A percentile compares a stretch with the other conserved stretches of the same genome.
Conservation (phyloP, 2,329 filamentous ascomycete genomes). For the Niveomyces coronatus region DNA sequence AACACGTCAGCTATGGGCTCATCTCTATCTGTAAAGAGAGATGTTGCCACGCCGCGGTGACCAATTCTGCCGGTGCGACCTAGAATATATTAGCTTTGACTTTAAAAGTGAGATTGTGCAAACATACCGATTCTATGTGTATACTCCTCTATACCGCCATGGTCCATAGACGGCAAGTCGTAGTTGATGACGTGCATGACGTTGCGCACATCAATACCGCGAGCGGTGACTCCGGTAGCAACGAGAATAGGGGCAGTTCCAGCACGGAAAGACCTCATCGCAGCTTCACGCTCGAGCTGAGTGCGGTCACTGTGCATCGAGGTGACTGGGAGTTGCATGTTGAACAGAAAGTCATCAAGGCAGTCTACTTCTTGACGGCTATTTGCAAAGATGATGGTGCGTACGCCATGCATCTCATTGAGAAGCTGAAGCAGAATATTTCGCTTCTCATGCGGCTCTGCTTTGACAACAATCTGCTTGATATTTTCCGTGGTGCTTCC, state of each 20-base stretch:
- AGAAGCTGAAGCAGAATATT: slow-evolving; percentile 63
- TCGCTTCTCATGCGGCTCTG: slow-evolving; percentile 57
- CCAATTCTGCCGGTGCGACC: slow-evolving; percentile 92
- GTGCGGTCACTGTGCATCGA: slow-evolving; percentile 84
- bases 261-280: slow-evolving; percentile 72
- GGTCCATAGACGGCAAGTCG: slow-evolving; percentile 61
- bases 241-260: slow-evolving; percentile 72
- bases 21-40: slow-evolving; percentile 76
- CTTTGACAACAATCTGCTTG: slow-evolving; percentile 61
- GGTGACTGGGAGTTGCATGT: slow-evolving; percentile 67
- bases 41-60: slow-evolving; percentile 73
- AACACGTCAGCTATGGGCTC: slow-evolving; percentile 62
- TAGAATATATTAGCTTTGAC: slow-evolving; percentile 21
- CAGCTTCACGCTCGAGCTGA: slow-evolving; percentile 84
- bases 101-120: slow-evolving; percentile 2
- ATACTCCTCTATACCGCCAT: slow-evolving; percentile 91
- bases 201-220: slow-evolving; percentile 80
- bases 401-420: slow-evolving; percentile 55
- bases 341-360: slow-evolving; percentile 80
- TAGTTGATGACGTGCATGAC: slow-evolving; percentile 92
- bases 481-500: slow-evolving; percentile 80
- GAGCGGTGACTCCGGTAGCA: slow-evolving; percentile 75
- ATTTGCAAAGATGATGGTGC: slow-evolving; percentile 88
- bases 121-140: slow-evolving; percentile 79
- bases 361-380: slow-evolving; percentile 67